Base-by-base conservation (phyloP, 2,329 filamentous ascomycete genomes). In the Beauveria caledonica region DNA sequence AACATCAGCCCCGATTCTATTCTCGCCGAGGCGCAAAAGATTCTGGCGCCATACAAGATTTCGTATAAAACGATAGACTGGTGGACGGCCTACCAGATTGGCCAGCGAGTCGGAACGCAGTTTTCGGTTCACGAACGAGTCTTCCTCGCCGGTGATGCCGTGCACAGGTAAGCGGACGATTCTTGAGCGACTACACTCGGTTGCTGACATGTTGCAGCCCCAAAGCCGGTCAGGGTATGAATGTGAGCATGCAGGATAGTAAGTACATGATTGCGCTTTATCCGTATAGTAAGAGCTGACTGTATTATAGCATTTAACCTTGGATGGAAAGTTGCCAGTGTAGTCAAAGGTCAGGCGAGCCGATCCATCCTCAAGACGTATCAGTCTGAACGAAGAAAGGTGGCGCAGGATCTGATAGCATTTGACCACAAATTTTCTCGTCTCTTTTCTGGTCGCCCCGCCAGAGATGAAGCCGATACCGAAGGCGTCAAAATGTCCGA, bases 151-250 rank as follows among this genome's bases (percentile, higher is more conserved):
- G 88, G 87, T 2, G 87, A 89, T 70, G 86, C 85, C 1, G 81
- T 83, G 1, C 78, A 80, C 63, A 66, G 63, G 59, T 40, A 29
- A 15, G 58, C 40, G 9, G 6, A 9, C 3, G 13, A 36, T 13
- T 13, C 23, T 23, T 23, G 5, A 5, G 33, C 33, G 33, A 36
- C 10, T 36, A 13, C 9, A 15, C 33, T 36, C 13, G 33, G 33
- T 36, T 15, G 13, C 33, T 48, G 40, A 56, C 48, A 6, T 10
- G 25, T 29, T 9, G 4, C 21, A 66, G 64, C 46, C 85, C 85
- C 21, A 88, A 88, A 67, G 85, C 84, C 0, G 85, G 85, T 2
- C 86, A 88, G 67, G 86, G 87, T 13, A 89, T 89, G 86, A 90
- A 90, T 65, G 82, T 88, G 2, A 82, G 78, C 33, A 87, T 90